Evolutionary conservation across 83 land plant genomes (phyloP).

Genomic region (Thuja plicata): DNA sequence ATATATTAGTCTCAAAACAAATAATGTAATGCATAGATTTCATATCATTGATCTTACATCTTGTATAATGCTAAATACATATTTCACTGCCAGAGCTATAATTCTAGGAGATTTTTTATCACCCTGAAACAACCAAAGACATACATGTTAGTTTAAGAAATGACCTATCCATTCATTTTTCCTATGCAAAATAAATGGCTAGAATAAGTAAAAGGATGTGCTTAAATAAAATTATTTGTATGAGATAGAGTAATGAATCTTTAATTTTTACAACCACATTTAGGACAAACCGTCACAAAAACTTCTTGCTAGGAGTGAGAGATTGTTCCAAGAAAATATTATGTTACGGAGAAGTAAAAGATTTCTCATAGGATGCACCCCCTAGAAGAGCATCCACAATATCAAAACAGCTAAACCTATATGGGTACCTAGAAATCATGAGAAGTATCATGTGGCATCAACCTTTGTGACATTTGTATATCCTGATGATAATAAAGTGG

Average conservation of each 20-base stretch:
- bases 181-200: background rate
- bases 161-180: background rate
- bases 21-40: background rate
- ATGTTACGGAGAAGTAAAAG: background rate
- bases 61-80: conserved; percentile 90
- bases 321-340: background rate
- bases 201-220: background rate
- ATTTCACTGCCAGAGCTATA: conserved; percentile 87
- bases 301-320: background rate
- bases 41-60: conserved; percentile 46
- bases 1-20: background rate
- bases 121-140: conserved; percentile 48
- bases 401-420: background rate
- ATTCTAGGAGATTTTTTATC: conserved; percentile 91
- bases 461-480: background rate
- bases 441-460: background rate
- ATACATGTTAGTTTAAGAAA: background rate
- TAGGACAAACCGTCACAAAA: conserved; percentile 10
- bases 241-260: background rate
- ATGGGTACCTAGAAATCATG: background rate
- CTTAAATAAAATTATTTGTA: background rate
- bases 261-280: background rate
- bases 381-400: background rate
- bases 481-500: background rate
- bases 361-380: background rate